A percentile compares a stretch with the other conserved stretches of the same genome.
These are phyloP conservation scores for Morella rubra DNA, from an alignment of 306 rosid species.

Conservation along the genomic window DNA sequence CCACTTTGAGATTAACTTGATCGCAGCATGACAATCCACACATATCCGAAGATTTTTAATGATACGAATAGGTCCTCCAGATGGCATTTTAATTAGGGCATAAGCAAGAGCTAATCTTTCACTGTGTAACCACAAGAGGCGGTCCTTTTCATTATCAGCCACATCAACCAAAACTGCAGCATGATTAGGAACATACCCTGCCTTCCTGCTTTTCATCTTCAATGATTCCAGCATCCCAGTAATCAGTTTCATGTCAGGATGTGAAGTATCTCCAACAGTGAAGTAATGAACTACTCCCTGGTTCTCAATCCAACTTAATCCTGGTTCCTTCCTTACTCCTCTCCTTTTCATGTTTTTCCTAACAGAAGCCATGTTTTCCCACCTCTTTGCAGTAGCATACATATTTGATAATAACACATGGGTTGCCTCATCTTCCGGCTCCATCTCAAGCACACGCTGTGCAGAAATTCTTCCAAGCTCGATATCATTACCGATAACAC, in stretches of 20 bases:
- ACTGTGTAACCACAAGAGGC: slow-evolving; percentile 71
- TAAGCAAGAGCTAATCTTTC: slow-evolving; percentile 83
- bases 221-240: slow-evolving; percentile 59
- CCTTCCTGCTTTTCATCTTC: slow-evolving; percentile 54
- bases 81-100: slow-evolving; percentile 63
- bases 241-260: slow-evolving; percentile 62
- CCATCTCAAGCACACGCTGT: slow-evolving; percentile 60
- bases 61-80: slow-evolving; percentile 65
- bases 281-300: slow-evolving; percentile 62
- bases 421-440: slow-evolving; percentile 74
- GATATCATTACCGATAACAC: slow-evolving; percentile 64
- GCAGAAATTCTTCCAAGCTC: slow-evolving; percentile 63
- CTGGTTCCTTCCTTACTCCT: slow-evolving; percentile 81
- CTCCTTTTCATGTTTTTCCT: slow-evolving; percentile 76
- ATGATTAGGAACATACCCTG: slow-evolving; percentile 64
- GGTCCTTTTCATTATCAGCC: slow-evolving; percentile 73
- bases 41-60: slow-evolving; percentile 79
- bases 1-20: slow-evolving; percentile 64
- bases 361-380: slow-evolving; percentile 65
- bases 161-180: slow-evolving; percentile 62
- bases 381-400: slow-evolving; percentile 59
- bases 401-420: slow-evolving; percentile 74
- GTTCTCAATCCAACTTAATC: slow-evolving; percentile 80
- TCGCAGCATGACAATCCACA: slow-evolving; percentile 73
- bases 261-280: slow-evolving; percentile 59